Evolutionary conservation across 768 basidiomycete genomes (phyloP), one percentile per base, ranked within the genome.

Genomic region (Sporobolomyces phaffii): DNA sequence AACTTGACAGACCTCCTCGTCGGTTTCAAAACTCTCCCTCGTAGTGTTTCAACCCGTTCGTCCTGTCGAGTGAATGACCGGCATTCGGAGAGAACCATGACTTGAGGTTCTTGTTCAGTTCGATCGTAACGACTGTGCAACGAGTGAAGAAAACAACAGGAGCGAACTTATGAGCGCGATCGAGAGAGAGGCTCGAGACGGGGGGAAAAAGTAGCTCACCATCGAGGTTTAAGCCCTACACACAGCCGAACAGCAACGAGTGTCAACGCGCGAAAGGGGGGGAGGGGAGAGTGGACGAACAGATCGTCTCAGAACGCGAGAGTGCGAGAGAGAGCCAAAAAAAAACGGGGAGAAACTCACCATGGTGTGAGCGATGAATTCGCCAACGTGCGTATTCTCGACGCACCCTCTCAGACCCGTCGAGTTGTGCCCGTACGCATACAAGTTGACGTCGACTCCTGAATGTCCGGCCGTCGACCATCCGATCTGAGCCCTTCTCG

Each of bases 391-490:
- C 5, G 60, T 73, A 45, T 76, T 76, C 40, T 76, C 75, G 33
- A 65, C 51, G 47, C 69, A 73, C 1, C 75, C 75, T 4, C 47
- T 49, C 34, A 76, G 47, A 1, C 67, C 60, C 0, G 68, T 64
- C 22, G 65, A 47, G 49, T 65, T 64, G 52, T 62, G 28, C 22
- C 70, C 64, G 15, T 70, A 65, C 14, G 72, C 70, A 41, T 75
- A 76, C 4, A 76, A 65, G 31, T 73, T 68, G 38, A 76, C 74
- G 52, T 74, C 73, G 1, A 75, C 73, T 9, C 72, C 73, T 3
- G 62, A 64, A 52, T 76, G 74, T 0, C 75, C 75, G 2, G 72
- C 62, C 0, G 74, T 75, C 5, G 68, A 67, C 75, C 75, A 76
- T 0, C 74, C 75, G 13, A 76, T 26, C 44, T 76, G 75, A 38